Evolutionary conservation across 441 rosid genomes (phyloP).

Genomic region (Eruca vesicaria): DNA sequence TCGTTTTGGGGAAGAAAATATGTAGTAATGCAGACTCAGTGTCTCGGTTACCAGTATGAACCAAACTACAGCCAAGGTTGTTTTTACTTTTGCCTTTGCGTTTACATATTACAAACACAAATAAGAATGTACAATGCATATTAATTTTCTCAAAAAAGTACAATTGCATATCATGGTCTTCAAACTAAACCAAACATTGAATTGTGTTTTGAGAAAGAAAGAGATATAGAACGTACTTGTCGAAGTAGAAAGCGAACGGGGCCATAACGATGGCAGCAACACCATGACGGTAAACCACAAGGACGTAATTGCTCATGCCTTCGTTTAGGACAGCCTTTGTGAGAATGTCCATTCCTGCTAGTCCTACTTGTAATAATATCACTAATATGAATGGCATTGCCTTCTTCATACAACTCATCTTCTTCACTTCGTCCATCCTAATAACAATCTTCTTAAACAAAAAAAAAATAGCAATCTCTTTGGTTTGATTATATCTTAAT

Average conservation of each 20-base stretch:
- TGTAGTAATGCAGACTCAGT: neutral
- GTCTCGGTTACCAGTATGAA: neutral
- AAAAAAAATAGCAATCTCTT: neutral
- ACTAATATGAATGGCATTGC: slow-evolving; percentile 60
- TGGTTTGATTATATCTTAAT: neutral
- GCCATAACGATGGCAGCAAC: slow-evolving; percentile 67
- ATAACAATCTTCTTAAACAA: neutral
- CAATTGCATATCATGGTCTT: neutral
- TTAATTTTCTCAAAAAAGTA: no score
- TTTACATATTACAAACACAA: neutral
- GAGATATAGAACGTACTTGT: slow-evolving; percentile 44
- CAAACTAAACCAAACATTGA: neutral
- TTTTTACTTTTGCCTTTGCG: neutral
- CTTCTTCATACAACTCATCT: slow-evolving; percentile 19
- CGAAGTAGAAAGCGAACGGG: slow-evolving; percentile 66
- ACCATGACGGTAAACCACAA: slow-evolving; percentile 79
- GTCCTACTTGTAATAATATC: slow-evolving; percentile 61
- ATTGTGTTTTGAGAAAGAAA: neutral
- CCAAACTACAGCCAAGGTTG: neutral
- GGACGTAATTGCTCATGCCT: slow-evolving; percentile 80
- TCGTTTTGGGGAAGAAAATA: neutral
- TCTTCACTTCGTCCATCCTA: slow-evolving; percentile 13
- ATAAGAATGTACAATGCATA: neutral
- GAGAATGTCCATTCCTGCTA: slow-evolving; percentile 81
- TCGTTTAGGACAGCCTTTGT: slow-evolving; percentile 67